Conservation (phyloP, 1,284 basidiomycete genomes). For the Exobasidium cylindrosporum region DNA sequence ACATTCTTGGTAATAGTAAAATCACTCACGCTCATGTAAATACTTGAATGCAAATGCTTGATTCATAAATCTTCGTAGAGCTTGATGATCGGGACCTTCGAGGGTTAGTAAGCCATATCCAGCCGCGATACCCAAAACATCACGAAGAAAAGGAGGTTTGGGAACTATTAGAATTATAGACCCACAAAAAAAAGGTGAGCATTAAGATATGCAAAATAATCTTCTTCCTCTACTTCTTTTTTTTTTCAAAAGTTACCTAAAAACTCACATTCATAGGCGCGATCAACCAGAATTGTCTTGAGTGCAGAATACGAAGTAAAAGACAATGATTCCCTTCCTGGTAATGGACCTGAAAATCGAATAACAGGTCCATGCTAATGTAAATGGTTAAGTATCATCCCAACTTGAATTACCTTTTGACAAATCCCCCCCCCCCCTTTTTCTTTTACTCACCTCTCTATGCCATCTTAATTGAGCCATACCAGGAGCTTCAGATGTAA, state of each 20-base stretch:
- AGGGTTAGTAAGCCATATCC: slow-evolving; percentile 38
- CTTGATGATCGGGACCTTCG: slow-evolving; percentile 36
- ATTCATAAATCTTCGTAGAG: slow-evolving; percentile 44
- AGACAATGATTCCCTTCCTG: slow-evolving; percentile 3
- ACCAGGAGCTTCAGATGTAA: slow-evolving; percentile 4
- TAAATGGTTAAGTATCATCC: not conserved
- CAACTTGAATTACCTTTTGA: not conserved
- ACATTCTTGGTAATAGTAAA: too few relatives aligned
- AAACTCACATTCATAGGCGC: slow-evolving; percentile 9
- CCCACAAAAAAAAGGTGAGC: too few relatives aligned
- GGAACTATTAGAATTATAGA: too few relatives aligned
- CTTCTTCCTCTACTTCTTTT: too few relatives aligned
- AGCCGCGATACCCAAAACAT: slow-evolving; percentile 29
- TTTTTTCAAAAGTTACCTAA: too few relatives aligned
- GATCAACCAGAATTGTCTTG: slow-evolving; percentile 12
- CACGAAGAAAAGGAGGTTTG: slow-evolving; percentile 28
- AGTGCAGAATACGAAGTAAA: slow-evolving; percentile 10
- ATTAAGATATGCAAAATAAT: too few relatives aligned
- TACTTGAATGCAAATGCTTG: slow-evolving; percentile 38
- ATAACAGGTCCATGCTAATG: not conserved
- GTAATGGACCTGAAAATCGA: slow-evolving; percentile 1
- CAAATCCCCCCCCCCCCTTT: not conserved
- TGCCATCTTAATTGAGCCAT: slow-evolving; percentile 16
- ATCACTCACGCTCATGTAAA: slow-evolving; percentile 27
- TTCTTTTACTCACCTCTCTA: slow-evolving; percentile 11